phyloP scores from a whole-genome alignment of 106 monocot genomes.

The Narthecium ossifragum region DNA sequence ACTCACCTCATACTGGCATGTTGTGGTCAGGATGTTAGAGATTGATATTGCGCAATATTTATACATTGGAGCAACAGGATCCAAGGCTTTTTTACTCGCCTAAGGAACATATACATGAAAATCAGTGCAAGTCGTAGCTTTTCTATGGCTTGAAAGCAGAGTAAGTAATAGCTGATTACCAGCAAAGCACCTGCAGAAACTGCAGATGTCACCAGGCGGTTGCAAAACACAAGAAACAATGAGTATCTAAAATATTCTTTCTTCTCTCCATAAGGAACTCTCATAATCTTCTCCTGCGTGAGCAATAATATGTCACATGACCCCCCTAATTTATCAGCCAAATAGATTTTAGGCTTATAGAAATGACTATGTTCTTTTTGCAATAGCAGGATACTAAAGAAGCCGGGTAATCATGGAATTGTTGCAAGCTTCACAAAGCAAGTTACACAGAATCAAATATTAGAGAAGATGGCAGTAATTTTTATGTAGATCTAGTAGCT shows the following conservation, averaged over 20 bases:
- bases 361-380: no score
- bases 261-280: constrained; percentile 81
- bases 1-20: constrained; percentile 91
- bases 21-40: constrained; percentile 93
- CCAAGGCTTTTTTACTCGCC: constrained; percentile 76
- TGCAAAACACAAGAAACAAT: constrained; percentile 94
- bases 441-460: no score
- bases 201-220: constrained; percentile 73
- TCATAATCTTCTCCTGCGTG: constrained; percentile 94
- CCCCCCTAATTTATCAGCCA: no score
- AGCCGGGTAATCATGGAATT: no score
- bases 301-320: no score
- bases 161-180: constrained; percentile 31
- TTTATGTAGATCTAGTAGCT: no score
- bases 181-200: constrained; percentile 70
- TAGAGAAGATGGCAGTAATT: no score
- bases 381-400: no score
- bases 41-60: constrained; percentile 75
- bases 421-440: no score
- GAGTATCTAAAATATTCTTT: constrained; percentile 89
- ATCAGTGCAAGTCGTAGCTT: no score
- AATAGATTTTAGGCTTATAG: no score
- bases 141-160: no score
- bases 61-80: constrained; percentile 83
- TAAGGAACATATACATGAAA: constrained; percentile 19